Evolutionary conservation across 257 asterid genomes (phyloP).

Genomic region (Plantago elongata): DNA sequence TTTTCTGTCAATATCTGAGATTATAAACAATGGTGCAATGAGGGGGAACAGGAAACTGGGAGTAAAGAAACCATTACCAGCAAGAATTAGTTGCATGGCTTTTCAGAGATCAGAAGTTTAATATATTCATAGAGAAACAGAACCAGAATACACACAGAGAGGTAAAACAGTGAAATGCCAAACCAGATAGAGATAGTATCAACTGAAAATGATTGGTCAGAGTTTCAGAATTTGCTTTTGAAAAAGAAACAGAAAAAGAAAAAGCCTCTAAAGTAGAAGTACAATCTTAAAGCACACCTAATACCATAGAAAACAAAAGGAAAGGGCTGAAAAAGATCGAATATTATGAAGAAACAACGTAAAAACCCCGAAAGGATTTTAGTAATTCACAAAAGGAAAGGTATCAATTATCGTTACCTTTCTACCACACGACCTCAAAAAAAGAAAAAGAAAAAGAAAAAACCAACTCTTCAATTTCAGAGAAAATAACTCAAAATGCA

Average conservation of each 20-base stretch:
- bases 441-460: not conserved
- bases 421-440: not conserved
- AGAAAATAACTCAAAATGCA: no score
- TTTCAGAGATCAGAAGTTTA: not conserved
- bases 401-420: no score
- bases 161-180: not conserved
- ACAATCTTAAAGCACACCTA: constrained; percentile 1
- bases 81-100: not conserved
- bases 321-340: not conserved
- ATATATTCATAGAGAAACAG: not conserved
- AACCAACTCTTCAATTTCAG: no score
- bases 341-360: constrained; percentile 7
- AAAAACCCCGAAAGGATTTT: no score
- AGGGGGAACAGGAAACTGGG: not conserved
- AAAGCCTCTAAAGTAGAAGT: not conserved
- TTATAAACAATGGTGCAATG: no score
- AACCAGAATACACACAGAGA: not conserved
- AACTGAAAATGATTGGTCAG: not conserved
- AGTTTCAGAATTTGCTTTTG: not conserved
- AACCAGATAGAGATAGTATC: not conserved
- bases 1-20: no score
- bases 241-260: not conserved
- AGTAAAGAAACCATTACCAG: not conserved
- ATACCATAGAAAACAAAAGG: not conserved
- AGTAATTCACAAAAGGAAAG: no score